These are phyloP conservation scores for Colletotrichum limetticola DNA, from an alignment of 2,329 filamentous ascomycete genomes.

Conservation along the genomic window DNA sequence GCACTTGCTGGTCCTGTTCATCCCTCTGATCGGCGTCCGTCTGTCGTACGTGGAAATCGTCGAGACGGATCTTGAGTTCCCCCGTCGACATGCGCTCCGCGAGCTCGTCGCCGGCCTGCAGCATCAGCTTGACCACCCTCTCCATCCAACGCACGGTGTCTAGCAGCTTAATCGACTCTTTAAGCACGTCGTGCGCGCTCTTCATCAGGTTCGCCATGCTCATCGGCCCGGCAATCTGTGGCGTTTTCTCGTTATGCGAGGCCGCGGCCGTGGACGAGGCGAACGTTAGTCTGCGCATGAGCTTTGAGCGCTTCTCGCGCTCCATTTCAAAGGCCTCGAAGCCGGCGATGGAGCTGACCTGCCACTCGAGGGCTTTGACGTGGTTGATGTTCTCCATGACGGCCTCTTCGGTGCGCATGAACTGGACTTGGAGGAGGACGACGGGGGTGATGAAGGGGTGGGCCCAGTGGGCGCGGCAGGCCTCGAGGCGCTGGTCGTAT, in stretches of 20 bases:
- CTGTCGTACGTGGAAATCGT: slow-evolving; percentile 12
- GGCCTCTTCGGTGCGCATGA: slow-evolving; percentile 56
- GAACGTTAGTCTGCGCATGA: slow-evolving; percentile 29
- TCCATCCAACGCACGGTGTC: slow-evolving; percentile 61
- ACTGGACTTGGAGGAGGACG: slow-evolving; percentile 58
- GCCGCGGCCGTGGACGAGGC: not conserved
- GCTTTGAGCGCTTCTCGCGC: slow-evolving; percentile 38
- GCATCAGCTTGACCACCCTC: slow-evolving; percentile 54
- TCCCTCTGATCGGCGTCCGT: slow-evolving; percentile 5
- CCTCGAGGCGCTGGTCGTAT: slow-evolving; percentile 57
- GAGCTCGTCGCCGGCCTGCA: slow-evolving; percentile 56
- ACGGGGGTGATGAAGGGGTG: slow-evolving; percentile 58
- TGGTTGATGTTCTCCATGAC: slow-evolving; percentile 55
- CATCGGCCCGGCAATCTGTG: slow-evolving; percentile 44
- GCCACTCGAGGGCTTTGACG: slow-evolving; percentile 52
- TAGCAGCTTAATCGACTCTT: slow-evolving; percentile 56
- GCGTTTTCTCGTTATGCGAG: slow-evolving; percentile 20
- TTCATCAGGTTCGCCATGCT: slow-evolving; percentile 60
- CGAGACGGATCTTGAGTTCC: slow-evolving; percentile 33
- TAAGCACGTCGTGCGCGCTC: slow-evolving; percentile 57
- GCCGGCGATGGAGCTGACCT: slow-evolving; percentile 55
- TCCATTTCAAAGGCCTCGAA: slow-evolving; percentile 45
- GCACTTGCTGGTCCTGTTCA: slow-evolving; percentile 21
- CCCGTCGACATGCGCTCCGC: slow-evolving; percentile 42
- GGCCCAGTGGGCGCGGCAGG: slow-evolving; percentile 56